phyloP scores from a whole-genome alignment of 345 rosid species.

The Eucalyptus regnans region DNA sequence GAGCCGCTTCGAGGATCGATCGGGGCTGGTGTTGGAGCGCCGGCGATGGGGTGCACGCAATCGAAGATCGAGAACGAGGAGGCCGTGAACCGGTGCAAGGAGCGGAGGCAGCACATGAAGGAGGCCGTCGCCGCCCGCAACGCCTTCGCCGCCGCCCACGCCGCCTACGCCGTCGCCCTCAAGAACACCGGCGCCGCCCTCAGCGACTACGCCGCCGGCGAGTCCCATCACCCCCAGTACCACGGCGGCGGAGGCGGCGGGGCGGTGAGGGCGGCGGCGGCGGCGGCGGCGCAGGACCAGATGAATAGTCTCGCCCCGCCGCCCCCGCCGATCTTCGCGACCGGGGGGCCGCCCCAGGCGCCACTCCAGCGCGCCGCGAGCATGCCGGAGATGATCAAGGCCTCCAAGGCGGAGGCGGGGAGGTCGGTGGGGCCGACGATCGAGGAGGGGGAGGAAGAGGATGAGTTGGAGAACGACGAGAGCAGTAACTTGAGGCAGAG shows the following conservation, averaged over 20 bases:
- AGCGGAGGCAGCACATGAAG: constrained; percentile 58
- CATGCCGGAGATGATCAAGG: constrained; percentile 78
- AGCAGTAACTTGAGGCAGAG: constrained; percentile 44
- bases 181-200: constrained; percentile 95
- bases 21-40: too few species aligned
- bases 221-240: constrained; percentile 25
- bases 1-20: neutral
- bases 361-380: constrained; percentile 65
- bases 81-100: constrained; percentile 75
- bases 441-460: constrained; percentile 45
- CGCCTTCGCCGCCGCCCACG: constrained; percentile 98
- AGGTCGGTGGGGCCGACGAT: constrained; percentile 33
- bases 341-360: too few species aligned
- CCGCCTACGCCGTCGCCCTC: constrained; percentile 61
- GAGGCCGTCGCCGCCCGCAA: constrained; percentile 65
- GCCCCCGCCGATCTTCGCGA: constrained; percentile 22
- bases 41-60: constrained; percentile 74
- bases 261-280: neutral
- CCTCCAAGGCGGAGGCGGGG: constrained; percentile 21
- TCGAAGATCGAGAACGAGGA: constrained; percentile 98
- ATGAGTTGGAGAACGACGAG: constrained; percentile 18
- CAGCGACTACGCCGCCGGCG: constrained; percentile 73
- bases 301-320: constrained; percentile 14
- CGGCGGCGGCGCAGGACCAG: neutral
- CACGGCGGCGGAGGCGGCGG: neutral